Percentiles rank a stretch among this genome's conserved stretches.
phyloP scores from a whole-genome alignment of 2,329 filamentous ascomycete genomes.

The Cladobotryum mycophilum region DNA sequence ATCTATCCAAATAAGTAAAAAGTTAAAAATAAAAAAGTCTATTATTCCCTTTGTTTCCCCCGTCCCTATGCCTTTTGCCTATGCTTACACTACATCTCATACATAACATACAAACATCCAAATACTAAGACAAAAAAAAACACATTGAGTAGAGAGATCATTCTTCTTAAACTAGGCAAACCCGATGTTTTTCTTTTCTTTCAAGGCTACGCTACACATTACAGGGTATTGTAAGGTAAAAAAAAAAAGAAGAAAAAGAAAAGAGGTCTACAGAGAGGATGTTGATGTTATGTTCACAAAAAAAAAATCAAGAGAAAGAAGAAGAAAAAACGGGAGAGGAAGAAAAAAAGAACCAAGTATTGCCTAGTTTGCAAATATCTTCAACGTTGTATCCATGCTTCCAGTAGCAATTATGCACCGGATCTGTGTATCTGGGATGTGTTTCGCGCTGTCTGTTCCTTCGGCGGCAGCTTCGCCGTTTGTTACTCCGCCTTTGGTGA shows the following conservation, averaged over 20 bases:
- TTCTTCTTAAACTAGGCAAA: too few species aligned
- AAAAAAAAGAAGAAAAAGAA: background rate
- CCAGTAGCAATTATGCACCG: conserved; percentile 83
- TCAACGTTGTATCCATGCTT: conserved; percentile 73
- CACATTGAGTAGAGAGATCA: too few species aligned
- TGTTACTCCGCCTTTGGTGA: conserved; percentile 8
- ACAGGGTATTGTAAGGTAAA: background rate
- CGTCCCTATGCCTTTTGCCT: too few species aligned
- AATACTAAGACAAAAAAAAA: too few species aligned
- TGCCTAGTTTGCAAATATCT: conserved; percentile 62
- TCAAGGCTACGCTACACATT: too few species aligned
- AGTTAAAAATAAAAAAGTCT: too few species aligned
- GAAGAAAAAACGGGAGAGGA: background rate
- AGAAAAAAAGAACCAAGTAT: background rate
- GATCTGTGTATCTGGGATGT: conserved; percentile 54
- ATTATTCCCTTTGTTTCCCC: too few species aligned
- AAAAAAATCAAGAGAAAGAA: background rate
- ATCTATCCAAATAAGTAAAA: too few species aligned
- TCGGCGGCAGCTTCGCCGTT: conserved; percentile 27
- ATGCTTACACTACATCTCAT: too few species aligned
- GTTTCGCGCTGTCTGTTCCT: conserved; percentile 40
- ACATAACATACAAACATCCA: too few species aligned
- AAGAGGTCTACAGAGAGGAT: background rate
- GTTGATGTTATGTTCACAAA: background rate
- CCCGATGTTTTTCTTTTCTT: too few species aligned